These are phyloP conservation scores for Sporothrix sp. DNA, from an alignment of 2,329 filamentous ascomycete species.

Conservation along the genomic window DNA sequence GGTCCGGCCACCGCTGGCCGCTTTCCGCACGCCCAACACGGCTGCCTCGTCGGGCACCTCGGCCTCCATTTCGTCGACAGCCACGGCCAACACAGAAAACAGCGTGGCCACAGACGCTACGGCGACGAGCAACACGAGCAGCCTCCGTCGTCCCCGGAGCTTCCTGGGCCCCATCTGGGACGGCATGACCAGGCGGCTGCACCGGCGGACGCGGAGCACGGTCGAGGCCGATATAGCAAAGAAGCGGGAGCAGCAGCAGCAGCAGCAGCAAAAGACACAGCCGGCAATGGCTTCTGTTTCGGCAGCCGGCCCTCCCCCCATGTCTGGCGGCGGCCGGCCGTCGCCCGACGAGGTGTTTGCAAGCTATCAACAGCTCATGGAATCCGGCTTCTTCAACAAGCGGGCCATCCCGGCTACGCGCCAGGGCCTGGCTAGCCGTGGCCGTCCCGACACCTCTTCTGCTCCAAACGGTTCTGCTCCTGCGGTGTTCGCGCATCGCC, in stretches of 20 bases:
- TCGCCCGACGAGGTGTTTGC: conserved; percentile 43
- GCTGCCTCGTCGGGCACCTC: conserved; percentile 1
- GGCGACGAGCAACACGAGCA: background rate
- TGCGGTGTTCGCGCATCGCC: background rate
- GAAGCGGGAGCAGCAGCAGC: background rate
- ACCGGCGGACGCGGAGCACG: conserved; percentile 12
- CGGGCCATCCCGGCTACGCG: conserved; percentile 50
- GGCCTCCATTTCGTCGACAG: background rate
- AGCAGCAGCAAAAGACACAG: background rate
- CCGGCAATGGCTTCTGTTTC: background rate
- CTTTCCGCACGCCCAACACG: conserved; percentile 8
- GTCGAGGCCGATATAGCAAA: background rate
- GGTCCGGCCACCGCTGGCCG: conserved; percentile 7
- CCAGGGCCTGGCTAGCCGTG: conserved; percentile 28
- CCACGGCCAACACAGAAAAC: conserved; percentile 9
- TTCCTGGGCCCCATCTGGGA: conserved; percentile 27
- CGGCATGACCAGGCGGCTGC: conserved; percentile 24
- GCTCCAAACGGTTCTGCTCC: background rate
- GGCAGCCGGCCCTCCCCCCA: background rate
- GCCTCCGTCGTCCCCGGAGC: conserved; percentile 15
- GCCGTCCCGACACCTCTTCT: background rate
- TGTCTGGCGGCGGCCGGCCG: conserved; percentile 20
- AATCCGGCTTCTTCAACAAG: conserved; percentile 47
- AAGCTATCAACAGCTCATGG: conserved; percentile 47
- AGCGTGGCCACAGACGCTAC: background rate